Conservation (phyloP, 768 basidiomycete species). For the Hortiboletus flavorubellus region DNA sequence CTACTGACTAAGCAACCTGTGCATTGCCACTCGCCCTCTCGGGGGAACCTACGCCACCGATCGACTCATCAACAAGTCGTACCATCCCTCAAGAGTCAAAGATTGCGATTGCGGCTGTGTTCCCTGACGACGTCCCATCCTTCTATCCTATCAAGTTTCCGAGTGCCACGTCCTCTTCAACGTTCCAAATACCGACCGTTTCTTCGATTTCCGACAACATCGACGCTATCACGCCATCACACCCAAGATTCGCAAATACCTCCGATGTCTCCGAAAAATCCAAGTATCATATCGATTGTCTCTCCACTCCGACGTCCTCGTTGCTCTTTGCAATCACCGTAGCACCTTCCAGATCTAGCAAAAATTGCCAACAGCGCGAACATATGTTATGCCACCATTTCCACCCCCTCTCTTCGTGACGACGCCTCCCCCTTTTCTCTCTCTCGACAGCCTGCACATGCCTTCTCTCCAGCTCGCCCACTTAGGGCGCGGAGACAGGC, state of each 20-base stretch:
- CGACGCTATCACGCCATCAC: background rate
- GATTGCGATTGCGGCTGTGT: background rate
- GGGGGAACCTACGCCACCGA: no score
- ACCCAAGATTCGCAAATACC: background rate
- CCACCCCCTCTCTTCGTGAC: background rate
- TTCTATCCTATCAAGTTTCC: background rate
- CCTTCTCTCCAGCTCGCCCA: conserved; percentile 18
- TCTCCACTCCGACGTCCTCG: background rate
- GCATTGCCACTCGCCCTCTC: no score
- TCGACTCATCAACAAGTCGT: background rate
- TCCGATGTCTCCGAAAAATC: background rate
- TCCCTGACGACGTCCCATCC: background rate
- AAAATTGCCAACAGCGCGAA: background rate
- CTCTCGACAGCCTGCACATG: conserved; percentile 2
- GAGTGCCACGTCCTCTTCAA: background rate
- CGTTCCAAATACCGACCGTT: background rate
- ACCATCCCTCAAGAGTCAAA: no score
- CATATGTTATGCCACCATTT: background rate
- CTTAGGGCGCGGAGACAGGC: conserved; percentile 15
- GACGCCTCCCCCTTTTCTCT: background rate
- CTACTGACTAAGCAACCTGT: no score
- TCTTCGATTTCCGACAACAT: background rate
- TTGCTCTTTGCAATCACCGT: background rate
- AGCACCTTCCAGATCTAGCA: background rate
- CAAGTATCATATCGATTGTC: background rate